These are phyloP conservation scores for Mycena sanguinolenta DNA, from an alignment of 768 basidiomycete species.

Conservation along the genomic window DNA sequence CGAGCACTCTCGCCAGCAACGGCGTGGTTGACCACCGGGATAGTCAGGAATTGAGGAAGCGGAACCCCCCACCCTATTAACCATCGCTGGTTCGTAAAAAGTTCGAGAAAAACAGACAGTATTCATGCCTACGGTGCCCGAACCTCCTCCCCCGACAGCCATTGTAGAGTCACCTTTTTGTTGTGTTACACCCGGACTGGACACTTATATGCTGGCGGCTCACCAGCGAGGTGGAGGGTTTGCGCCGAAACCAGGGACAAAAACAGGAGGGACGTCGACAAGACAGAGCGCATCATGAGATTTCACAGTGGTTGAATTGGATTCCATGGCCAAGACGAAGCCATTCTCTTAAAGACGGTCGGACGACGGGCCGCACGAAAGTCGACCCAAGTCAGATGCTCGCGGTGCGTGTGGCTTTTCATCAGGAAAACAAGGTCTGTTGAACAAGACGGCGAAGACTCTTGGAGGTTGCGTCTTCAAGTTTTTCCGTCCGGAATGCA, in stretches of 20 bases:
- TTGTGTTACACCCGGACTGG: neutral
- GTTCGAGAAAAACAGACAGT: neutral
- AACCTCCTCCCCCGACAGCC: slow-evolving; percentile 31
- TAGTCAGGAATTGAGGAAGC: slow-evolving; percentile 32
- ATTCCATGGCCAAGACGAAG: neutral
- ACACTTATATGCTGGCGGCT: neutral
- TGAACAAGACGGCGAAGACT: neutral
- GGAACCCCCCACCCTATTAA: slow-evolving; percentile 43
- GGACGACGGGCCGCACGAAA: slow-evolving; percentile 21
- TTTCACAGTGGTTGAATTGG: neutral
- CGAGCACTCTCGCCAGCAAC: slow-evolving; percentile 41
- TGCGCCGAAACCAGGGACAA: slow-evolving; percentile 21
- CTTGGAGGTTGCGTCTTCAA: neutral
- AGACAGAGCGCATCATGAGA: slow-evolving; percentile 6
- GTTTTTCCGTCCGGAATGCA: too few relatives aligned
- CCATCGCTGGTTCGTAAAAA: neutral
- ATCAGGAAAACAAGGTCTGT: neutral
- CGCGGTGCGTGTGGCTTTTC: neutral
- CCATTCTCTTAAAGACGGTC: slow-evolving; percentile 2
- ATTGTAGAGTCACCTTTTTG: slow-evolving; percentile 23
- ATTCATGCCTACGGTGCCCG: slow-evolving; percentile 29
- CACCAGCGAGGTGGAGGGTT: slow-evolving; percentile 25
- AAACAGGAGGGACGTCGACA: slow-evolving; percentile 2
- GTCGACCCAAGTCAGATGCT: too few relatives aligned
- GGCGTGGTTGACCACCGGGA: slow-evolving; percentile 45